Base-by-base conservation (phyloP, 257 asterid species). In the Ehretia macrophylla region DNA sequence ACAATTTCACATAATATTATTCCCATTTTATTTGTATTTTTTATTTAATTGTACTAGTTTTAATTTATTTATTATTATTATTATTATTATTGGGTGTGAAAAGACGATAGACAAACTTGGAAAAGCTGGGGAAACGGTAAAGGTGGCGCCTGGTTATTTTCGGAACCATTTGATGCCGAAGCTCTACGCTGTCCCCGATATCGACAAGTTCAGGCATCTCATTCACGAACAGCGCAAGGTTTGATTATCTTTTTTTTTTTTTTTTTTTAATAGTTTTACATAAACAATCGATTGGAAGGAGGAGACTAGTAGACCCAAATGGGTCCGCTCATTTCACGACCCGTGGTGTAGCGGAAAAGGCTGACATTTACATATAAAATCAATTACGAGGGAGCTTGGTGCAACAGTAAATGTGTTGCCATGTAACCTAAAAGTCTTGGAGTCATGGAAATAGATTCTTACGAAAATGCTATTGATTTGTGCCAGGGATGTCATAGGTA, bases 81-180 rank as follows among this genome's bases (percentile, higher is more conserved):
- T 8, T 17, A 22, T 14, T 14, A 32, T 49, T 19, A 1, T 12
- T 10, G 1, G 46, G 14, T 4, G 32, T 21, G 10, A 11, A 10
- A 21, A 74, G 71, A 55, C 62, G 27, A 62, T 88, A 60, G 84
- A 78, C 59, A 88, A 92, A 75, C 97, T 92, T 17, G 97, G 99
- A 16, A 88, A 66, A 77, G 85, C 91, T 20, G 99, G 99, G 23
- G 97, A 92, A 57, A 92, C 94, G 3, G 99, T 88, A 21, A 83
- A 85, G 81, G 97, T 92, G n/a, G 96, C 94, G 51, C 97, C 97
- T 0, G 99, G 99, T 17, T 85, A 72, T 73, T 92, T 92, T 60
- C 91, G 99, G 59, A 92, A 92, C 75, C 87, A 92, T 80, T 70
- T 92, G 82, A 92, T 92, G 99, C 99, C 97, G 3, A 92, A 89